Evolutionary conservation across 106 monocot species (phyloP).

Genomic region (Dendrobium catenatum): DNA sequence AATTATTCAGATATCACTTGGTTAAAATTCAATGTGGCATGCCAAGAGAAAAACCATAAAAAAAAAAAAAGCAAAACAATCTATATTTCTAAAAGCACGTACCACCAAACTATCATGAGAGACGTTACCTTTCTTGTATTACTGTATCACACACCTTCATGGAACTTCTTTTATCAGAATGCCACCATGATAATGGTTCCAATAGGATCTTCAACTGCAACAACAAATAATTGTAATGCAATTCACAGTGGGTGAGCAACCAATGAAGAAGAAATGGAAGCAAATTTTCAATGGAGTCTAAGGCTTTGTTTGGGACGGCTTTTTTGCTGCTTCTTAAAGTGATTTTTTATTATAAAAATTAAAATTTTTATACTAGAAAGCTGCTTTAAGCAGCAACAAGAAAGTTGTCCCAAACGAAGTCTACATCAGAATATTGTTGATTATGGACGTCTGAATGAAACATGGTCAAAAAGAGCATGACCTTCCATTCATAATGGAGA

Average conservation of each 20-base stretch:
- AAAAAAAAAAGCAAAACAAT: not conserved
- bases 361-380: too few species aligned
- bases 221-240: slow-evolving; percentile 3
- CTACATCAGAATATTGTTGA: not conserved
- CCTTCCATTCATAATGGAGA: not conserved
- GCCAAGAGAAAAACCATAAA: not conserved
- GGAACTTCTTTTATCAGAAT: slow-evolving; percentile 18
- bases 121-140: slow-evolving; percentile 57
- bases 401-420: not conserved
- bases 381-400: too few species aligned
- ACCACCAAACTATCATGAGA: not conserved
- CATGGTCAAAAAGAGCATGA: not conserved
- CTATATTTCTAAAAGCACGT: not conserved
- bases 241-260: not conserved
- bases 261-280: not conserved
- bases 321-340: too few species aligned
- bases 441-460: not conserved
- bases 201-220: slow-evolving; percentile 67
- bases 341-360: too few species aligned
- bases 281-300: not conserved
- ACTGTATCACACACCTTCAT: slow-evolving; percentile 45
- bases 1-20: not conserved
- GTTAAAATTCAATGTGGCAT: not conserved
- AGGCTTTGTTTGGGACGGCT: too few species aligned
- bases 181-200: slow-evolving; percentile 68